Evolutionary conservation across 2,329 filamentous ascomycete genomes (phyloP), one percentile per base, ranked within the genome.

Genomic region (Gnomoniopsis sp.): DNA sequence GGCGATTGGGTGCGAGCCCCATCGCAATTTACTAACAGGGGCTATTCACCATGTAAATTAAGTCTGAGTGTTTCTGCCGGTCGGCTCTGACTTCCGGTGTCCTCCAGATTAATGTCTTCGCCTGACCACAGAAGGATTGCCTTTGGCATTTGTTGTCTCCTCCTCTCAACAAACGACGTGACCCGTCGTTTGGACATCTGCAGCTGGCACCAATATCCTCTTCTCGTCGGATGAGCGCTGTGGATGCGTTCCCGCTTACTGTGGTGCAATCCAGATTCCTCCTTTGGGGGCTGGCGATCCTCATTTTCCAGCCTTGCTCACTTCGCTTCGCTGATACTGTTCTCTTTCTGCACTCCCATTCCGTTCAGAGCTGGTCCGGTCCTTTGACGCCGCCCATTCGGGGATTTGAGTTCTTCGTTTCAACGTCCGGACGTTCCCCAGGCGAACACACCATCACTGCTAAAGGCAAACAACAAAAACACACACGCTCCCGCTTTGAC

Each of bases 21-120:
- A 59, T 61, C 57, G 59, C 57, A 61, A 61, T 61, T 57, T 56
- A 49, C 47, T 43, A 17, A 44, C 56, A 59, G 59, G 53, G 54
- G 56, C 49, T 30, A 46, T 44, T 30, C 50, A 41, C 36, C 46
- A 21, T 23, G 43, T 43, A 50, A 49, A 46, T 54, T 58, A 53
- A 46, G 41, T 44, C 21, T 19, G 36, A n/a, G 46, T 23, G n/a
- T 19, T 34, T 14, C 11, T 26, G 14, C 46, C 6, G 41, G 2
- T 30, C 26, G 23, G 51, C 51, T 53, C 51, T 53, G 41, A 53
- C 12, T 21, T 34, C 41, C n/a, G 51, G 17, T 53, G 12, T 15
- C 38, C 38, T 41, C 26, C 46, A 12, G n/a, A 53, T 38, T 44
- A 30, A 4, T 47, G 41, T 49, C 49, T 44, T 19, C 21, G 34